Base-by-base conservation (phyloP, 2,329 filamentous ascomycete genomes). In the Arthroderma sp. region DNA sequence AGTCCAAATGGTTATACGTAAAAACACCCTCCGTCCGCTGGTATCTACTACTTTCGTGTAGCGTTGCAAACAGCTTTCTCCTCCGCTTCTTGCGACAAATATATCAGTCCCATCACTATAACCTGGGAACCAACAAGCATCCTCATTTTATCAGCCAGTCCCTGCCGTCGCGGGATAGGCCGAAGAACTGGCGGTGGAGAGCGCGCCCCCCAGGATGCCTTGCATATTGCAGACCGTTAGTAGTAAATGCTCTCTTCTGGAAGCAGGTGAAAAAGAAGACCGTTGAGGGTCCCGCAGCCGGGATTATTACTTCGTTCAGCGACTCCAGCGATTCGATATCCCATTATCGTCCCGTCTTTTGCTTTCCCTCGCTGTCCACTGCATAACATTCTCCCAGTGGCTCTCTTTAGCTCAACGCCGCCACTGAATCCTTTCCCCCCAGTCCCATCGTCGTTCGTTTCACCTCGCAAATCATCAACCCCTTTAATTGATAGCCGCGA, bases 141-240 rank as follows among this genome's bases (percentile, higher is more conserved):
- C 43, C 11, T n/a, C n/a, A n/a, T n/a, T 8, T 49, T 31, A 28
- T 52, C 15, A 28, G 33, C 28, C 15, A 54, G 4, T 54, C 37
- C n/a, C 19, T 37, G 11, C 52, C 33, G 19, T 33, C 47, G 37
- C 19, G 5, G 49, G 53, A 33, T 39, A 43, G 57, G 44, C 58
- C 54, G 47, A 57, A 54, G 39, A 58, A 58, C 58, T 57, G 19
- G 47, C 58, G 41, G 41, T 47, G 41, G 41, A 47, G 41, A 47
- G 11, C 13, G 9, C 8, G 25, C 19, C 41, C 41, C 41, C n/a
- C n/a, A n/a, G 39, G 39, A 47, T 47, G 41, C 11, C 41, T 23
- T 21, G 41, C 41, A 47, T 47, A 13, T 9, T 13, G 13, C 8
- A n/a, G n/a, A n/a, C n/a, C n/a, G n/a, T 3, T 15, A 15, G 35